Evolutionary conservation across 768 basidiomycete genomes (phyloP).

Genomic region (Dacryopinax primogenitus): DNA sequence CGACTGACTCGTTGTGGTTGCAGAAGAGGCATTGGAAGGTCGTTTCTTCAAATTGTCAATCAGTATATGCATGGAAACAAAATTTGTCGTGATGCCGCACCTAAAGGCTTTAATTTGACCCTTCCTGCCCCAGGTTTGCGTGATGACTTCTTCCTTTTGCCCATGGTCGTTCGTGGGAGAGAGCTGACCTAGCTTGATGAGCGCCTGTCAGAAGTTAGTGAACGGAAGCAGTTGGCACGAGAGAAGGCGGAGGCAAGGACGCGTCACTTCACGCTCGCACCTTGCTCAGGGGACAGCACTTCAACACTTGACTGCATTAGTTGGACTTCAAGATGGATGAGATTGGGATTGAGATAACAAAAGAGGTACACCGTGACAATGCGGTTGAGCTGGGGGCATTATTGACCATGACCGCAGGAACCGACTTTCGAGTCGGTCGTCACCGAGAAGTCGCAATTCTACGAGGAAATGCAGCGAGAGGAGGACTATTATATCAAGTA

Average conservation of each 20-base stretch:
- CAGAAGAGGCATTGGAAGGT: constrained; percentile 80
- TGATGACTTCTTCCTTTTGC: constrained; percentile 82
- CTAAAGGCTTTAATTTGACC: constrained; percentile 57
- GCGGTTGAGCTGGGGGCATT: neutral
- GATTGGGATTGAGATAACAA: constrained; percentile 72
- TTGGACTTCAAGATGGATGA: constrained; percentile 53
- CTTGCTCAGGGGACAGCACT: constrained; percentile 6
- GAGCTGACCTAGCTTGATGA: neutral
- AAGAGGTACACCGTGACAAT: constrained; percentile 40
- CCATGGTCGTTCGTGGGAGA: constrained; percentile 38
- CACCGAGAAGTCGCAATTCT: constrained; percentile 75
- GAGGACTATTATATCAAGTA: constrained; percentile 96
- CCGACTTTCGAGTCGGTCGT: constrained; percentile 80
- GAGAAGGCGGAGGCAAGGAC: constrained; percentile 9
- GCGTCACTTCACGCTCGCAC: constrained; percentile 3
- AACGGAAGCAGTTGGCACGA: neutral
- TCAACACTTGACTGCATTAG: neutral
- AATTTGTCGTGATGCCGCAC: constrained; percentile 30
- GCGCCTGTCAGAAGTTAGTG: neutral
- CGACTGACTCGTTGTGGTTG: constrained; percentile 80
- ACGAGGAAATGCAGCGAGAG: constrained; percentile 62
- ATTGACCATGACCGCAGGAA: constrained; percentile 40
- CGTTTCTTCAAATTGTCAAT: constrained; percentile 44
- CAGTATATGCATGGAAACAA: neutral
- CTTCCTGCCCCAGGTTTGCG: constrained; percentile 55